A percentile compares a stretch with the other conserved stretches of the same genome.
These are phyloP conservation scores for Calocera viscosa DNA, from an alignment of 768 basidiomycete genomes.

Conservation along the genomic window DNA sequence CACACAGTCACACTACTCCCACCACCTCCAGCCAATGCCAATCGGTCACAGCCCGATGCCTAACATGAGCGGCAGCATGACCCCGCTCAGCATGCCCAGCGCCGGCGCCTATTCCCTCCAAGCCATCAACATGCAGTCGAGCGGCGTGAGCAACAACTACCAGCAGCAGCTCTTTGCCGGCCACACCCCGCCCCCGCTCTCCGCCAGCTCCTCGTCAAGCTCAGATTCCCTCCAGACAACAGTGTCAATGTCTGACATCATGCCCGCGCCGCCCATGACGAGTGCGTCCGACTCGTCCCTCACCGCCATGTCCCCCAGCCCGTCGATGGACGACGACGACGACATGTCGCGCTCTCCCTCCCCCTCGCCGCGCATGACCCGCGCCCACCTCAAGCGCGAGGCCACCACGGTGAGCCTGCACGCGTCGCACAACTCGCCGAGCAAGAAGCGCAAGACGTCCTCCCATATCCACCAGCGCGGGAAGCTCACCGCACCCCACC, in stretches of 20 bases:
- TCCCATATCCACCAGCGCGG: not conserved
- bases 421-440: not conserved
- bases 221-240: constrained; percentile 1
- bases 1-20: not conserved
- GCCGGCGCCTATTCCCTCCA: constrained; percentile 4
- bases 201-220: not conserved
- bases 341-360: constrained; percentile 3
- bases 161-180: not conserved
- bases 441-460: not conserved
- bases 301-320: not conserved
- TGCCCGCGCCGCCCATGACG: not conserved
- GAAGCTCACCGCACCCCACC: not conserved
- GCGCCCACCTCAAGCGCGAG: constrained; percentile 3
- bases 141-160: not conserved
- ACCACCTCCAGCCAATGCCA: not conserved
- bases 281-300: not conserved
- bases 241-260: not conserved
- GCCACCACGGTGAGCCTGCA: not conserved
- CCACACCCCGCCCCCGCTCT: not conserved
- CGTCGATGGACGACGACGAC: not conserved
- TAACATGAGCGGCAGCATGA: not conserved
- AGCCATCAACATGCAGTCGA: constrained; percentile 4
- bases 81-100: not conserved
- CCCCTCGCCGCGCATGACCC: not conserved
- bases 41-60: not conserved